Evolutionary conservation across 2,329 filamentous ascomycete genomes (phyloP).

Genomic region (Fusarium papillatum): DNA sequence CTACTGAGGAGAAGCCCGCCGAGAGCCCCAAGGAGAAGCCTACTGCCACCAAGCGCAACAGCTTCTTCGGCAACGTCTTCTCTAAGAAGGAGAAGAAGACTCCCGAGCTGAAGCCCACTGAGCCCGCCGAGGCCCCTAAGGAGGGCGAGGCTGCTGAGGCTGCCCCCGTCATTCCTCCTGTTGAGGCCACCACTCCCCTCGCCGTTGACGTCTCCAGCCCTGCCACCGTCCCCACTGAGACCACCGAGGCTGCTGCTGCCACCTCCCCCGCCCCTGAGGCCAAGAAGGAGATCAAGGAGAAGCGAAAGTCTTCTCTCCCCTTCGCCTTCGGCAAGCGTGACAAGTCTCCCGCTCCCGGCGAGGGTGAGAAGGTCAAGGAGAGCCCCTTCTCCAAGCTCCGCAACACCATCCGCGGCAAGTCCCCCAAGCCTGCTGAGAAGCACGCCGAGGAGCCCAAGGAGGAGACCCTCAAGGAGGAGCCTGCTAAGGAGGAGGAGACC

Average conservation of each 20-base stretch:
- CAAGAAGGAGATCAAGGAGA: constrained; percentile 79
- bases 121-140: constrained; percentile 55
- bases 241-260: constrained; percentile 57
- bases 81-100: constrained; percentile 73
- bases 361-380: constrained; percentile 69
- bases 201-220: constrained; percentile 67
- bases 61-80: constrained; percentile 67
- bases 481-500: constrained; percentile 50
- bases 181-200: constrained; percentile 69
- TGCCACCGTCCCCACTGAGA: constrained; percentile 61
- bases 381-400: constrained; percentile 73
- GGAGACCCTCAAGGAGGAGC: constrained; percentile 55
- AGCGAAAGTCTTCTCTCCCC: constrained; percentile 83
- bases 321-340: constrained; percentile 88
- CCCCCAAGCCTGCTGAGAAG: constrained; percentile 54
- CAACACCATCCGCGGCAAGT: constrained; percentile 67
- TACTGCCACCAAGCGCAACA: constrained; percentile 64
- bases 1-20: constrained; percentile 50
- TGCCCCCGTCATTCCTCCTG: constrained; percentile 71
- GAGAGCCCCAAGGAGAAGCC: constrained; percentile 62
- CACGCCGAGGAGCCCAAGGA: constrained; percentile 49
- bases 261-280: constrained; percentile 63
- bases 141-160: constrained; percentile 64
- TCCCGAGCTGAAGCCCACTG: constrained; percentile 60
- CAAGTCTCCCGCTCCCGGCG: constrained; percentile 68